A percentile compares a stretch with the other conserved stretches of the same genome.
Evolutionary conservation across 148 eudicot species (phyloP).

Genomic region (Chenopodium album): DNA sequence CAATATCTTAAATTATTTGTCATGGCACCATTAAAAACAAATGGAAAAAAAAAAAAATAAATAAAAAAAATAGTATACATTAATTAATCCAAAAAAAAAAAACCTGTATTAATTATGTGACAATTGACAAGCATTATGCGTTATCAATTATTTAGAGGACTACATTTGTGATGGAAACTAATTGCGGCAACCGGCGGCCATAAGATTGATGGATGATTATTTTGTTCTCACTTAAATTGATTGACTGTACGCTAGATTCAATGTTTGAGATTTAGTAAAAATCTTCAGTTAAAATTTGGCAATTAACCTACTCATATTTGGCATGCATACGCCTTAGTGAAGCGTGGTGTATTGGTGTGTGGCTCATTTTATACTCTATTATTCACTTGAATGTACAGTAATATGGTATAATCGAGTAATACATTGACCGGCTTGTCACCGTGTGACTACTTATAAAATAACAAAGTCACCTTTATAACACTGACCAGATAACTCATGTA

Average conservation of each 20-base stretch:
- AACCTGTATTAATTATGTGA: not conserved
- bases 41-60: not conserved
- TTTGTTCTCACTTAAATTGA: not conserved
- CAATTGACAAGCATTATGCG: not conserved
- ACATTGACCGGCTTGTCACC: too few relatives aligned
- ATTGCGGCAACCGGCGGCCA: not conserved
- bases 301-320: not conserved
- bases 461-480: too few relatives aligned
- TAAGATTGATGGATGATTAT: not conserved
- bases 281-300: not conserved
- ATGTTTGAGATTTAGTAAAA: not conserved
- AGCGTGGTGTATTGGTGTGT: too few relatives aligned
- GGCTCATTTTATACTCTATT: too few relatives aligned
- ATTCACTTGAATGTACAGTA: too few relatives aligned
- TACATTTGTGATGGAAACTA: not conserved
- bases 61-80: not conserved
- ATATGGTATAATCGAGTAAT: too few relatives aligned
- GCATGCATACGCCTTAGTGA: not conserved
- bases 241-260: not conserved
- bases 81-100: too few relatives aligned
- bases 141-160: not conserved
- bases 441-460: too few relatives aligned
- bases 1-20: not conserved
- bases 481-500: too few relatives aligned
- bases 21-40: not conserved